A percentile compares a stretch with the other conserved stretches of the same genome.
These are phyloP conservation scores for Rheum nobile DNA, from an alignment of 148 eudicot species.

Conservation along the genomic window DNA sequence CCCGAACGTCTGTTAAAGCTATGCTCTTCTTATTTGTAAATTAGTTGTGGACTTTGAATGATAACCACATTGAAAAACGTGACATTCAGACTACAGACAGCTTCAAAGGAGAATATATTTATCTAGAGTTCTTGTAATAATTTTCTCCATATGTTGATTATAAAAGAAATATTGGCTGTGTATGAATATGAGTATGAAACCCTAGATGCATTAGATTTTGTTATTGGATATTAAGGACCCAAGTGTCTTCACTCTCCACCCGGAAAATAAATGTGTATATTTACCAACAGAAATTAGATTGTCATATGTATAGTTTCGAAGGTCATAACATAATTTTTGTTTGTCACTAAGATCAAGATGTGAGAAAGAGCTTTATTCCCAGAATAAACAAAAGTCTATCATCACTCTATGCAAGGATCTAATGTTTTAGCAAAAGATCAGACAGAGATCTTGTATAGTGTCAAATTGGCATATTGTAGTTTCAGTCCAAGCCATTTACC, in stretches of 20 bases:
- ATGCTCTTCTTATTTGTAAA: background rate
- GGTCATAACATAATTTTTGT: background rate
- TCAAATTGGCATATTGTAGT: background rate
- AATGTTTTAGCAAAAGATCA: background rate
- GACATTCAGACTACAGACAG: background rate
- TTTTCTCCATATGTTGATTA: no score
- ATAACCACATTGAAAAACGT: background rate
- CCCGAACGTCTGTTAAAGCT: background rate
- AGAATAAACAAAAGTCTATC: background rate
- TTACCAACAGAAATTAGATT: no score
- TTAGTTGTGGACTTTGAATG: background rate
- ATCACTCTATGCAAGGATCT: background rate
- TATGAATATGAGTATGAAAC: background rate
- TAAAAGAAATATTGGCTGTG: background rate
- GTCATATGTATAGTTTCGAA: background rate
- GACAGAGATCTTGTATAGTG: background rate
- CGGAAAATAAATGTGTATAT: no score
- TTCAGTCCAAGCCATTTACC: background rate
- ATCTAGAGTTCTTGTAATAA: no score
- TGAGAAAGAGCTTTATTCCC: background rate
- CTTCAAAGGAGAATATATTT: background rate
- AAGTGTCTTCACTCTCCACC: no score
- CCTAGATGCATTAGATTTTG: background rate
- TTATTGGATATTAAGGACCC: no score
- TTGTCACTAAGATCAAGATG: background rate